These are phyloP conservation scores for Hanseniaspora vineae DNA, from an alignment of 805 yeast genomes.

Conservation along the genomic window DNA sequence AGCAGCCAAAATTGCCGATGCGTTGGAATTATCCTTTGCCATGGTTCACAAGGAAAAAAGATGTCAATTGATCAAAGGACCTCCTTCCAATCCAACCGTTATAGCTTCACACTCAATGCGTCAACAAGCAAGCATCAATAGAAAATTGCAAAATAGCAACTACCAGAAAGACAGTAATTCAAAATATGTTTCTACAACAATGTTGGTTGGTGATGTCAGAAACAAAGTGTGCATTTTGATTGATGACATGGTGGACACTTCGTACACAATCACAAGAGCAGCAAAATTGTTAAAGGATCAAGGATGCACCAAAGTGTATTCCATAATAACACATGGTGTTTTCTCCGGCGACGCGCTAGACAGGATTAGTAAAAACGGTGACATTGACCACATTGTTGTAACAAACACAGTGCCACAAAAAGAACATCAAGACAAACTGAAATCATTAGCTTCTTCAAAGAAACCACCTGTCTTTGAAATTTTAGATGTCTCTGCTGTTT, in stretches of 20 bases:
- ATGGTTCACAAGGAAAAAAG: slow-evolving; percentile 89
- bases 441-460: slow-evolving; percentile 27
- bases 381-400: slow-evolving; percentile 73
- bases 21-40: slow-evolving; percentile 79
- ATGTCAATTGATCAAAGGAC: slow-evolving; percentile 27
- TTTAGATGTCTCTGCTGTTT: slow-evolving; percentile 73
- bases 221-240: slow-evolving; percentile 78
- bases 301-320: slow-evolving; percentile 80
- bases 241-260: slow-evolving; percentile 91
- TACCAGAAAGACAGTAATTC: slow-evolving; percentile 8
- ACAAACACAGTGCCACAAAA: slow-evolving; percentile 88
- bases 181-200: slow-evolving; percentile 56
- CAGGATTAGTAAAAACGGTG: slow-evolving; percentile 43
- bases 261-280: slow-evolving; percentile 82
- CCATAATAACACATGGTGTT: slow-evolving; percentile 83
- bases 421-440: not conserved
- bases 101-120: slow-evolving; percentile 14
- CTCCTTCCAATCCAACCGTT: slow-evolving; percentile 19
- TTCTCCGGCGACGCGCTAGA: slow-evolving; percentile 84
- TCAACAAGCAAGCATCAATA: slow-evolving; percentile 10
- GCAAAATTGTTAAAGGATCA: slow-evolving; percentile 85
- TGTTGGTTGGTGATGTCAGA: slow-evolving; percentile 92
- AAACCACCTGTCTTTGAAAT: slow-evolving; percentile 27
- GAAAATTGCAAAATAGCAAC: slow-evolving; percentile 7
- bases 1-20: slow-evolving; percentile 89